These are phyloP conservation scores for Paxillus ammoniavirescens DNA, from an alignment of 768 basidiomycete genomes.

Conservation along the genomic window DNA sequence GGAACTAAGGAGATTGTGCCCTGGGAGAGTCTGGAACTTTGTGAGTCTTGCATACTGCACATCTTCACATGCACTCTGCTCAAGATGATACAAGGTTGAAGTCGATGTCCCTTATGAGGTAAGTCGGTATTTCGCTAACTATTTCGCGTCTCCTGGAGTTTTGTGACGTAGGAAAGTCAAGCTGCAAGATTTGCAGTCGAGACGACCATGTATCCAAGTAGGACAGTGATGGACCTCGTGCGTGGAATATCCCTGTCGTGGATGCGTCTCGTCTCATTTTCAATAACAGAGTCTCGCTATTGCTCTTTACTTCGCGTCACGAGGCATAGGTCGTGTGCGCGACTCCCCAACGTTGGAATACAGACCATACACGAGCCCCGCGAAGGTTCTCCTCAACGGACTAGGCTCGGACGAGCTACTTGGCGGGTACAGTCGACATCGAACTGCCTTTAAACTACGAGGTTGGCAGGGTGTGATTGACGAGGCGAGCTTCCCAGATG, in stretches of 20 bases:
- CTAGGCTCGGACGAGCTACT: constrained; percentile 94
- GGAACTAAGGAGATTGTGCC: constrained; percentile 76
- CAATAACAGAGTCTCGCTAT: constrained; percentile 76
- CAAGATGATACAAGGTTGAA: constrained; percentile 58
- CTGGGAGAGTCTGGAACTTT: constrained; percentile 86
- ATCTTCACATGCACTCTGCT: neutral
- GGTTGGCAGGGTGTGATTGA: constrained; percentile 78
- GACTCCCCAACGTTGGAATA: constrained; percentile 30
- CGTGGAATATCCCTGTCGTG: constrained; percentile 20
- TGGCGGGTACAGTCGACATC: constrained; percentile 91
- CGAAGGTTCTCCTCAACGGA: constrained; percentile 85
- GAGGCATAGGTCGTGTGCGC: constrained; percentile 65
- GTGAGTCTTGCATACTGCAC: constrained; percentile 40
- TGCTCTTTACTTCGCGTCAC: constrained; percentile 91
- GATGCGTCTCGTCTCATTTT: constrained; percentile 2
- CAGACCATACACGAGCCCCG: constrained; percentile 62
- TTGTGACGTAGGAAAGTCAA: constrained; percentile 58
- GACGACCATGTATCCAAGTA: constrained; percentile 72
- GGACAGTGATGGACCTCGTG: constrained; percentile 91
- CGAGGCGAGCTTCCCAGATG: constrained; percentile 52
- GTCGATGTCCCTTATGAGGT: constrained; percentile 83
- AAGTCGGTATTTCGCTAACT: constrained; percentile 8
- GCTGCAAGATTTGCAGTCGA: constrained; percentile 54
- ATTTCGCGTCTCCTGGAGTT: constrained; percentile 3
- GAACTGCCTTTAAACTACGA: constrained; percentile 62